Percentiles rank a stretch among this genome's conserved stretches.
phyloP scores from a whole-genome alignment of 495 filamentous ascomycete genomes.

The Talaromyces borbonicus region DNA sequence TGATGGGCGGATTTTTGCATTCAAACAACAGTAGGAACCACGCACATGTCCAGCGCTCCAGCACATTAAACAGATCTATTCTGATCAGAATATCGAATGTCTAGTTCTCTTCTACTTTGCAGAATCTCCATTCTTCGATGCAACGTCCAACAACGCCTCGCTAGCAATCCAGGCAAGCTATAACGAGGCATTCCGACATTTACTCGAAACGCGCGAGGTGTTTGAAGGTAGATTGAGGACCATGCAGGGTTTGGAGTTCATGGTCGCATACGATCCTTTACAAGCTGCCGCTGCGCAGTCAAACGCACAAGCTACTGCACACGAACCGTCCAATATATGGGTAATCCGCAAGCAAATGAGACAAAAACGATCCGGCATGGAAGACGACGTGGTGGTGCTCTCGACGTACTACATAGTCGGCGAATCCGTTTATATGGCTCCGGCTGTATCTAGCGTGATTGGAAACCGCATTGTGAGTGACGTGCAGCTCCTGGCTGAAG shows the following conservation, averaged over 20 bases:
- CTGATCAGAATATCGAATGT: background rate
- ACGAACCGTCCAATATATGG: slow-evolving; percentile 62
- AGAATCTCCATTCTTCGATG: slow-evolving; percentile 84
- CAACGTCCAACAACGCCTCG: slow-evolving; percentile 75
- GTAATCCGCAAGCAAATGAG: slow-evolving; percentile 85
- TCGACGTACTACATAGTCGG: slow-evolving; percentile 78
- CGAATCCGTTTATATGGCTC: slow-evolving; percentile 84
- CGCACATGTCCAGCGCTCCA: background rate
- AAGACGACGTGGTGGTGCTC: slow-evolving; percentile 62
- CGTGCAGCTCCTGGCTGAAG: background rate
- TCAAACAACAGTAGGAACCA: slow-evolving; percentile 35
- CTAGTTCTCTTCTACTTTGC: slow-evolving; percentile 81
- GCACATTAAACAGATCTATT: no score
- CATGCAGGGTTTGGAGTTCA: slow-evolving; percentile 77
- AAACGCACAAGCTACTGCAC: slow-evolving; percentile 45
- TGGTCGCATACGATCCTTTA: slow-evolving; percentile 64
- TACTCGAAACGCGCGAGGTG: slow-evolving; percentile 57
- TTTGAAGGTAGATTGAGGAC: slow-evolving; percentile 69
- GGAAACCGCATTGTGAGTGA: slow-evolving; percentile 59
- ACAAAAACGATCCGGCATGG: slow-evolving; percentile 43
- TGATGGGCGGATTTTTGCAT: slow-evolving; percentile 47
- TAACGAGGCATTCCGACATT: slow-evolving; percentile 56
- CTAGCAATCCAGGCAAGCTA: slow-evolving; percentile 64
- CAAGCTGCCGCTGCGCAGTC: slow-evolving; percentile 54
- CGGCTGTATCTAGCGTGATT: slow-evolving; percentile 66